Conservation (phyloP, 495 filamentous ascomycete genomes). For the Xylaria nigripes region DNA sequence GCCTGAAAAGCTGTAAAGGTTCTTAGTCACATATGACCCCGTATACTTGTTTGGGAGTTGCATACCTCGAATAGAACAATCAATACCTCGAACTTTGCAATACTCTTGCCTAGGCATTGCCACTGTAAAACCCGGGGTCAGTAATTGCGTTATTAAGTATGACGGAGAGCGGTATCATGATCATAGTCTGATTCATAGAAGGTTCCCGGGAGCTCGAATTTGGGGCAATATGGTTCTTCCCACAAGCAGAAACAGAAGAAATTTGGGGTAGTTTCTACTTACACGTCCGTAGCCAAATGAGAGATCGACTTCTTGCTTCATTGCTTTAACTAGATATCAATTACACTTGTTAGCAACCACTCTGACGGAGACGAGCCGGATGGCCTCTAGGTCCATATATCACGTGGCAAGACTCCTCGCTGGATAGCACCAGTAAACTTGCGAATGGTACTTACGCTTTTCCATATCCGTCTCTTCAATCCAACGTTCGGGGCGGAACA, state of each 20-base stretch:
- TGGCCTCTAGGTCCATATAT: no score
- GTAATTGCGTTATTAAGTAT: background rate
- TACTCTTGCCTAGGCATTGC: constrained; percentile 46
- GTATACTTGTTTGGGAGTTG: background rate
- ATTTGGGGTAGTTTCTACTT: background rate
- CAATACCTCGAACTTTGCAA: constrained; percentile 49
- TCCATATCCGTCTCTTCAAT: constrained; percentile 37
- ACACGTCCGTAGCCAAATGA: constrained; percentile 46
- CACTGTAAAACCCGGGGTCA: constrained; percentile 11
- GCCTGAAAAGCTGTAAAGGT: constrained; percentile 35
- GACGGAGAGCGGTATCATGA: background rate
- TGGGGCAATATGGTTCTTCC: no score
- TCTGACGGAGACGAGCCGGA: background rate
- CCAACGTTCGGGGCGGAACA: constrained; percentile 37
- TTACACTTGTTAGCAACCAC: background rate
- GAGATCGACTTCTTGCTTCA: constrained; percentile 41
- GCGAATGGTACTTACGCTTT: constrained; percentile 15
- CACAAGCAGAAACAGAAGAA: no score
- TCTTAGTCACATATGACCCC: background rate
- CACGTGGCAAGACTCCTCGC: no score
- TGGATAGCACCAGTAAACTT: background rate
- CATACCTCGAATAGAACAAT: constrained; percentile 48
- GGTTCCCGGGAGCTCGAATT: no score
- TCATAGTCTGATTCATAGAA: no score
- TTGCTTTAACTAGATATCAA: constrained; percentile 28